Base-by-base conservation (phyloP, 441 rosid genomes). In the Macaranga tanarius region DNA sequence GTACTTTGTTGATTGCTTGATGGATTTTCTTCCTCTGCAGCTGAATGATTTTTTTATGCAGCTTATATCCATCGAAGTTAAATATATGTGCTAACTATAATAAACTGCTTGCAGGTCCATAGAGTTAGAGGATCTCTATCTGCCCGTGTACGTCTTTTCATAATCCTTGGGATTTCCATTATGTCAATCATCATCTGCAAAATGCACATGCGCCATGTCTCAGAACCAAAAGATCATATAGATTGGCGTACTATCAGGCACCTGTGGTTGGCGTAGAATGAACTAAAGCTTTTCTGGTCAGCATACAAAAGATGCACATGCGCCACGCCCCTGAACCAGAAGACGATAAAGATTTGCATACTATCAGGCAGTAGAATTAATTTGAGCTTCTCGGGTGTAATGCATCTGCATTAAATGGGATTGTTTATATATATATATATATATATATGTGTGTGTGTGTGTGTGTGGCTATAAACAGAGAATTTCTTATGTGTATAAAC, bases 221-320 rank as follows among this genome's bases (percentile, higher is more conserved):
- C 48, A 3, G 51, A 80, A 63, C 40, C 80, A 34, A 48, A 73
- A 7, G 31, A 22, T 75, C 56, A 64, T 50, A 12, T 82, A 52
- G 86, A 86, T 77, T 84, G 89, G 88, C 73, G n/a, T 80, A 31
- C 79, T 19, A 74, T 82, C 47, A 80, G 88, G 67, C 86, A 84
- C 63, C 5, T 88, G 79, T 86, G 92, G 92, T 79, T 73, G 40
- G 84, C 26, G 7, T 57, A 65, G 77, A 58, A 57, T 26, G 40
- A n/a, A 19, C 44, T 65, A 5, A 11, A 12, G 22, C 34, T 9
- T 26, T n/a, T 56, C 5, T n/a, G 20, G 50, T 69, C n/a, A 34
- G 0, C 38, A 3, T 34, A 34, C 7, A 7, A 34, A 34, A 34
- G 38, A 34, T 34, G 38, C 38, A 34, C 38, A 4, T 4, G 7